Percentiles rank a stretch among this genome's conserved stretches.
Conservation (phyloP, 2,329 filamentous ascomycete genomes). For the Stenocarpella maydis region DNA sequence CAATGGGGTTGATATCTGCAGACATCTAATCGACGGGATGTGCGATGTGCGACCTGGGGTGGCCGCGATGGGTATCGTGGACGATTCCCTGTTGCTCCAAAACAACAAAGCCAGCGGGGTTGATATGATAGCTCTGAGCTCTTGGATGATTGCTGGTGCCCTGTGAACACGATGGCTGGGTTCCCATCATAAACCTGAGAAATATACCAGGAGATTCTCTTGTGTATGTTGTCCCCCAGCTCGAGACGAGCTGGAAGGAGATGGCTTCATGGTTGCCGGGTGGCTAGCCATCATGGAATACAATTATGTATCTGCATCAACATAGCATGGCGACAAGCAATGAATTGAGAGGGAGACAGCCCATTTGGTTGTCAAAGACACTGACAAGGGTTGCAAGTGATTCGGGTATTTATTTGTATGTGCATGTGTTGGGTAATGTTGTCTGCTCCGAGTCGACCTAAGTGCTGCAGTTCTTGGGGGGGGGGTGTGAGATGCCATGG, state of each 20-base stretch:
- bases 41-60: background rate
- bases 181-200: conserved; percentile 6
- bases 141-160: background rate
- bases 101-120: background rate
- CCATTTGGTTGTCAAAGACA: conserved; percentile 7
- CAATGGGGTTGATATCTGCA: conserved; percentile 4
- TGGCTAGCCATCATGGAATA: background rate
- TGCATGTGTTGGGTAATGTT: background rate
- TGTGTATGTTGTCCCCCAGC: background rate
- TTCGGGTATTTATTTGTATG: too few species aligned
- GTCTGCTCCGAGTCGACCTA: background rate
- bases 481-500: background rate
- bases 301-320: conserved; percentile 23
- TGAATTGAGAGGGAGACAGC: conserved; percentile 12
- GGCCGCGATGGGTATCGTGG: background rate
- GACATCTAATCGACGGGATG: conserved; percentile 1
- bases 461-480: too few species aligned
- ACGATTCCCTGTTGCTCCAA: background rate
- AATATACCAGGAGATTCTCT: background rate
- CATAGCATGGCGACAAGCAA: conserved; percentile 28
- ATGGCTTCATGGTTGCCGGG: background rate
- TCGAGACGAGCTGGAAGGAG: background rate
- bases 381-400: background rate
- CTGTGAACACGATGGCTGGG: background rate
- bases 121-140: background rate